These are phyloP conservation scores for Lichtheimia ornata DNA, from an alignment of 371 early-diverging fungal genomes.

Conservation along the genomic window DNA sequence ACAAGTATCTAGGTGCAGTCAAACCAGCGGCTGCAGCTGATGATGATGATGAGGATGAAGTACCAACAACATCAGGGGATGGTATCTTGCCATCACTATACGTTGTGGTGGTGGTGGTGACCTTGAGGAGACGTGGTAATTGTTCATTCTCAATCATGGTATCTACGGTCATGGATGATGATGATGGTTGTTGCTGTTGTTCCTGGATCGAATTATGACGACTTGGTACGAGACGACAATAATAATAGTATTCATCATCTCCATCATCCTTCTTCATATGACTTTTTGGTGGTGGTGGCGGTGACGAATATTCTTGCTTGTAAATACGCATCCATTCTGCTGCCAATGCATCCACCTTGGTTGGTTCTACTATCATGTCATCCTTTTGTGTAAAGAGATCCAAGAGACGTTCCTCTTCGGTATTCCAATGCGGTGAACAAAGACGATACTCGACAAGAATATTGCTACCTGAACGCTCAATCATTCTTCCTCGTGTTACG, in stretches of 20 bases:
- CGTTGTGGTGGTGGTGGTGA: too few relatives aligned
- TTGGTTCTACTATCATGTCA: background rate
- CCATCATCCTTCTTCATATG: background rate
- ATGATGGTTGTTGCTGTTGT: too few relatives aligned
- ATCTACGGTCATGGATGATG: too few relatives aligned
- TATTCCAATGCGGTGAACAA: conserved; percentile 78
- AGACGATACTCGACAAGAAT: conserved; percentile 74
- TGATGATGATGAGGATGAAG: too few relatives aligned
- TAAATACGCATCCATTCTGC: background rate
- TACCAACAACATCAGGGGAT: too few relatives aligned
- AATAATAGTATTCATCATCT: background rate
- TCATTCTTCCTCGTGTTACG: conserved; percentile 59
- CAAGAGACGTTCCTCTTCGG: conserved; percentile 63
- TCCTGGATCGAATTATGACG: background rate
- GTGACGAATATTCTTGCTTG: background rate
- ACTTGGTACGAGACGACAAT: conserved; percentile 10
- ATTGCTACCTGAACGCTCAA: conserved; percentile 49
- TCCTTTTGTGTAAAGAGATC: conserved; percentile 23
- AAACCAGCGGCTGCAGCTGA: too few relatives aligned
- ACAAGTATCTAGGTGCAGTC: too few relatives aligned
- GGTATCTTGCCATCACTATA: too few relatives aligned
- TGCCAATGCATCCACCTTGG: background rate
- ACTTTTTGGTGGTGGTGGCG: background rate
- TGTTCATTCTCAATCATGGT: too few relatives aligned
- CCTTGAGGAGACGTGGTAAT: too few relatives aligned